These are phyloP conservation scores for Kalmusia sp. DNA, from an alignment of 2,329 filamentous ascomycete species.

Conservation along the genomic window DNA sequence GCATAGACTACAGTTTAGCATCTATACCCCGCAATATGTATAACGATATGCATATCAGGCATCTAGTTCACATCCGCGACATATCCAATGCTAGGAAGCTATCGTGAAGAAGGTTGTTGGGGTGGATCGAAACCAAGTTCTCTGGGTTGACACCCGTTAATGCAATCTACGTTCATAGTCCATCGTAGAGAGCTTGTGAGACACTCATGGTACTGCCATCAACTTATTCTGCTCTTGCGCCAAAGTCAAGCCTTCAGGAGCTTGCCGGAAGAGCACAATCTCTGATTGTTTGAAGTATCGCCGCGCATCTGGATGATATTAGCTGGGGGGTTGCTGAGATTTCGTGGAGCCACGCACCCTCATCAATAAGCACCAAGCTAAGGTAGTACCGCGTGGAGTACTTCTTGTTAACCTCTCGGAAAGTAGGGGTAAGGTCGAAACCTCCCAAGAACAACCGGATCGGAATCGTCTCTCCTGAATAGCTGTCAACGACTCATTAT, in stretches of 20 bases:
- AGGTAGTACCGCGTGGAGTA: conserved; percentile 98
- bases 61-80: background rate
- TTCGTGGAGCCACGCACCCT: conserved; percentile 65
- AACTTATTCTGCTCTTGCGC: conserved; percentile 56
- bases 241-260: conserved; percentile 57
- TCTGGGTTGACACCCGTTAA: conserved; percentile 10
- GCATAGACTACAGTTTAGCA: background rate
- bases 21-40: background rate
- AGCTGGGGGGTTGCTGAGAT: conserved; percentile 23
- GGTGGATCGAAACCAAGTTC: conserved; percentile 3
- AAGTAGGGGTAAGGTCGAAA: conserved; percentile 96
- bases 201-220: conserved; percentile 45
- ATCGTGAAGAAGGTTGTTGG: background rate
- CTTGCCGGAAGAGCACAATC: conserved; percentile 92
- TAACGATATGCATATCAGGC: background rate
- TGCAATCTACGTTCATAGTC: conserved; percentile 10
- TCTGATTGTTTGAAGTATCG: conserved; percentile 99
- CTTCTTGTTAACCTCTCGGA: conserved; percentile 99
- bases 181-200: background rate
- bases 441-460: conserved; percentile 96
- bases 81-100: background rate
- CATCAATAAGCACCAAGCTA: conserved; percentile 92
- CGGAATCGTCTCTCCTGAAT: conserved; percentile 82
- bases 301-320: conserved; percentile 74
- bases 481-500: conserved; percentile 24